These are phyloP conservation scores for Phanerochaete carnosa DNA, from an alignment of 768 basidiomycete genomes.

Conservation along the genomic window DNA sequence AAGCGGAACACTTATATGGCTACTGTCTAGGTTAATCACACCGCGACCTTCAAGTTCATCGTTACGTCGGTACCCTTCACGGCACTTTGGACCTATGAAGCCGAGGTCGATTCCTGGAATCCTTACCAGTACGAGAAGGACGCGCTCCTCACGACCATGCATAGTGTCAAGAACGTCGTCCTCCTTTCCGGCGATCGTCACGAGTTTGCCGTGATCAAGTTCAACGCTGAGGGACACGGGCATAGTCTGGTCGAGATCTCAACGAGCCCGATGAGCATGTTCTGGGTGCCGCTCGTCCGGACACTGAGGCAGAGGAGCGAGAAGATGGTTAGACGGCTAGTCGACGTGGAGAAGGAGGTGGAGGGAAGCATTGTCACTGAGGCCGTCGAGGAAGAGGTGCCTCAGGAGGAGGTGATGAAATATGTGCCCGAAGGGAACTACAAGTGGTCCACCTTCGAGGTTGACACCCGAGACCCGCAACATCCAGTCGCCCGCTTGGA, in stretches of 20 bases:
- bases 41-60: slow-evolving; percentile 76
- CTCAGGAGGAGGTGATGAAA: slow-evolving; percentile 51
- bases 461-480: slow-evolving; percentile 56
- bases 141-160: slow-evolving; percentile 51
- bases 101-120: slow-evolving; percentile 67
- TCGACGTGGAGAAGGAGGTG: slow-evolving; percentile 20
- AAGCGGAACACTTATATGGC: neutral
- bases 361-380: slow-evolving; percentile 23
- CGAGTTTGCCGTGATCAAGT: slow-evolving; percentile 74
- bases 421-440: slow-evolving; percentile 64
- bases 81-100: slow-evolving; percentile 64
- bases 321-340: slow-evolving; percentile 35
- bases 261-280: slow-evolving; percentile 68
- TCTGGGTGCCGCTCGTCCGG: slow-evolving; percentile 57
- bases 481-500: slow-evolving; percentile 54
- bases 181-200: slow-evolving; percentile 74
- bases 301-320: slow-evolving; percentile 48
- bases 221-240: slow-evolving; percentile 35
- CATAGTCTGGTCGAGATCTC: slow-evolving; percentile 60
- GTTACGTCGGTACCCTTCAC: slow-evolving; percentile 74
- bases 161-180: slow-evolving; percentile 67
- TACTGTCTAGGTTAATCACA: slow-evolving; percentile 52
- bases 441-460: slow-evolving; percentile 71
- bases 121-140: slow-evolving; percentile 59
- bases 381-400: slow-evolving; percentile 39